Base-by-base conservation (phyloP, 169 alveolate genomes). In the Theileria orientalis region DNA sequence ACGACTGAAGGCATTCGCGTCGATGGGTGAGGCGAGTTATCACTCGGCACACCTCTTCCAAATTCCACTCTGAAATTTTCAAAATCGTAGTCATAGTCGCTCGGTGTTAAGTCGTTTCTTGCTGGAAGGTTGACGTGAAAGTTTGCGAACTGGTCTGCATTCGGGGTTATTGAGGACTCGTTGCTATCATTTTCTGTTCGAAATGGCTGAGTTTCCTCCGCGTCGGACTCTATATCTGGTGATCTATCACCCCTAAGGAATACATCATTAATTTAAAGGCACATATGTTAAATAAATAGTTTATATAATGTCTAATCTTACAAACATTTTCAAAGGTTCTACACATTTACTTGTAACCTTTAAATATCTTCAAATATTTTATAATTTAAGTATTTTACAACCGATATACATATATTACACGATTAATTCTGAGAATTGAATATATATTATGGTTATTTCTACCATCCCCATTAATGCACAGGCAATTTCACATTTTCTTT, bases 11-110 rank as follows among this genome's bases (percentile, higher is more conserved):
- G n/a, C n/a, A n/a, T n/a, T n/a, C n/a, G n/a, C n/a, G n/a, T n/a
- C n/a, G n/a, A n/a, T n/a, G n/a, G n/a, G n/a, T n/a, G n/a, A n/a
- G n/a, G n/a, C n/a, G n/a, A n/a, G 44, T 5, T 7, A 37, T 37
- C 44, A 37, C 16, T 9, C 16, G 44, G 44, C 5, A 9, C 44
- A 7, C 44, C 44, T 7, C 16, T 7, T 37, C 66, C 66, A 56
- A 56, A 56, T 56, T 56, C 66, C 27, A 56, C 66, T n/a, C 37
- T 25, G 13, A 56, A 56, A 37, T 56, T 56, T 30, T 56, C 66
- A 56, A 56, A 56, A 56, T 56, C 42, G 66, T 27, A 25, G 6
- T 23, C 66, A n/a, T 56, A 25, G 0, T 19, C 66, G 5, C 19
- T 37, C 9, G 44, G 44, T 9, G 44, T 7, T 7, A 37, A 37